Evolutionary conservation across 345 rosid genomes (phyloP).

Genomic region (Chamaenerion angustifolium): DNA sequence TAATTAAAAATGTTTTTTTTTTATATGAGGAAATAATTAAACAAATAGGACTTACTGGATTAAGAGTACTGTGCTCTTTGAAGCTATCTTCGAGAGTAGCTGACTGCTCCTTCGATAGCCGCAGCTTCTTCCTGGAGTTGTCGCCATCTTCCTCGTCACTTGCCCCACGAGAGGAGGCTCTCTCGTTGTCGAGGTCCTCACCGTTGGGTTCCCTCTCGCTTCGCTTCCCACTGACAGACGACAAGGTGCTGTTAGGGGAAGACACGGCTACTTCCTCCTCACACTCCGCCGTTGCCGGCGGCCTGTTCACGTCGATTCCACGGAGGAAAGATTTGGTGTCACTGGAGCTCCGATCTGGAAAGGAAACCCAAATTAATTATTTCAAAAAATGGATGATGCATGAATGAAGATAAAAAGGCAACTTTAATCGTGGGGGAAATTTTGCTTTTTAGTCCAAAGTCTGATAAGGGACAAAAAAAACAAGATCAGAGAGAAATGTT

Average conservation of each 20-base stretch:
- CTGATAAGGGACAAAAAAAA: too few species aligned
- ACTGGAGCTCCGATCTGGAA: constrained; percentile 49
- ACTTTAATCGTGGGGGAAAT: background rate
- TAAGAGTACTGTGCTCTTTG: constrained; percentile 86
- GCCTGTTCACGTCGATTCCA: constrained; percentile 79
- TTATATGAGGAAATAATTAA: too few species aligned
- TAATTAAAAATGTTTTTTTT: too few species aligned
- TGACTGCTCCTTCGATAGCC: constrained; percentile 87
- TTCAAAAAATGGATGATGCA: background rate
- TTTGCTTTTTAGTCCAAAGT: too few species aligned
- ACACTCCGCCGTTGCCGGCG: constrained; percentile 51
- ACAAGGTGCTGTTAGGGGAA: constrained; percentile 83
- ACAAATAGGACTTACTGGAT: constrained; percentile 43
- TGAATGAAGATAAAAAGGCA: too few species aligned
- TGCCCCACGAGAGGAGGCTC: constrained; percentile 53
- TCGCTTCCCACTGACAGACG: constrained; percentile 75
- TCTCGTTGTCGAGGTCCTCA: constrained; percentile 51
- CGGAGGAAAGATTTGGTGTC: constrained; percentile 49
- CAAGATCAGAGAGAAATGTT: too few species aligned
- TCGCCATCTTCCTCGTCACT: constrained; percentile 96
- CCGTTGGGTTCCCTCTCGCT: constrained; percentile 68
- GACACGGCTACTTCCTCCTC: constrained; percentile 83
- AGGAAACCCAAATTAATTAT: background rate
- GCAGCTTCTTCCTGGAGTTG: constrained; percentile 69
- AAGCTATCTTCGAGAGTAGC: constrained; percentile 88